Evolutionary conservation across 192 early-diverging fungal genomes (phyloP), one percentile per base, ranked within the genome.

Genomic region (Coemansia sp.): DNA sequence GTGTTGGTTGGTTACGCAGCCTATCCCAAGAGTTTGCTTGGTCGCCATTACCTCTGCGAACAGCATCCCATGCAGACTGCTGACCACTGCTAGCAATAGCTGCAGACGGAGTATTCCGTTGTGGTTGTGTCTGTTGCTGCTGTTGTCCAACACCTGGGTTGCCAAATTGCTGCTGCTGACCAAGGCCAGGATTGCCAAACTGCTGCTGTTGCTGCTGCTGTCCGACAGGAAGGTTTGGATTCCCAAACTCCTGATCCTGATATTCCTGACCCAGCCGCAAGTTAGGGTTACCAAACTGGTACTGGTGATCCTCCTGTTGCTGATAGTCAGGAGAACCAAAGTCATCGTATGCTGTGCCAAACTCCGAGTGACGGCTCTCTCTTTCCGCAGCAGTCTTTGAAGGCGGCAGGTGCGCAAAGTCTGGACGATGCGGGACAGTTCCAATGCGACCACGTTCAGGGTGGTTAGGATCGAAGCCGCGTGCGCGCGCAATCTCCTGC

Each of bases 401-500:
- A 4, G 69, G 70, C 14, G 76, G 69, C 54, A 68, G 2, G 34
- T 56, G 24, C 10, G 58, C 51, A 51, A 72, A 34, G 21, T 78
- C 60, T 2, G 60, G 54, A 21, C 14, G 44, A 26, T 56, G 66
- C 23, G 26, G 61, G 23, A 50, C 23, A n/a, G 23, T 27, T 2
- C 50, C 55, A 22, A 18, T 12, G 12, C 50, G 66, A 2, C 67
- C 51, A 8, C 38, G 53, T 26, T 78, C 64, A 14, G 70, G 67
- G 28, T 69, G 54, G 21, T 34, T 27, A 2, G 76, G 76, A 56
- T 78, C 76, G 6, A 69, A 47, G 21, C 76, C 76, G 4, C 28
- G 48, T 0, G 70, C 56, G 16, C 67, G 69, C 41, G 69, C 41
- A 18, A 78, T 73, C 67, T 78, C 76, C 0, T 53, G 24, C 1